Conservation (phyloP, 1,284 basidiomycete genomes). For the Trichosporon faecale region DNA sequence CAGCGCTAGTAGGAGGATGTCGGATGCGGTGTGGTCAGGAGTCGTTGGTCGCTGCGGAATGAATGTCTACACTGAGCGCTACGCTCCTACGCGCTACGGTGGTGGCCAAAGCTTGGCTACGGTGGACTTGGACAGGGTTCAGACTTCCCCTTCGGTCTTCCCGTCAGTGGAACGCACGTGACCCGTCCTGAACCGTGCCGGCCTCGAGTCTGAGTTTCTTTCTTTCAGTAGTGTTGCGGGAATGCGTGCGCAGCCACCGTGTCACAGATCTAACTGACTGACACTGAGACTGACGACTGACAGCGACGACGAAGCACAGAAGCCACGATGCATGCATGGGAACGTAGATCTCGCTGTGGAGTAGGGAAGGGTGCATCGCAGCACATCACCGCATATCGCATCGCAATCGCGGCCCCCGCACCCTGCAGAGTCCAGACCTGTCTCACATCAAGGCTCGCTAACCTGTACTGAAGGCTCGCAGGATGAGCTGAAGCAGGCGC, state of each 20-base stretch:
- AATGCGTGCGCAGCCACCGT: not conserved
- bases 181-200: not conserved
- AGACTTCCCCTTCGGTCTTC: not conserved
- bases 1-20: not conserved
- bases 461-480: not conserved
- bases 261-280: not conserved
- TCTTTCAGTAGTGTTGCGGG: not conserved
- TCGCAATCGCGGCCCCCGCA: too few relatives aligned
- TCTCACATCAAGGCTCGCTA: not conserved
- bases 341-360: not conserved
- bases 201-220: not conserved
- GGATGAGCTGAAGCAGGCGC: not conserved
- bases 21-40: too few relatives aligned
- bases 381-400: not conserved
- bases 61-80: not conserved
- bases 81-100: not conserved
- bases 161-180: not conserved
- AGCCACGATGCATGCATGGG: not conserved
- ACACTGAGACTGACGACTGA: too few relatives aligned
- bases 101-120: not conserved
- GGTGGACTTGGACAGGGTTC: not conserved
- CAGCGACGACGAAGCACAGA: not conserved
- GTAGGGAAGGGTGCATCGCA: not conserved
- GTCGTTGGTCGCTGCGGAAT: not conserved
- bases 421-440: not conserved